Evolutionary conservation across 2,329 filamentous ascomycete species (phyloP), one percentile per base, ranked within the genome.

Genomic region (Fusarium cicatricum): DNA sequence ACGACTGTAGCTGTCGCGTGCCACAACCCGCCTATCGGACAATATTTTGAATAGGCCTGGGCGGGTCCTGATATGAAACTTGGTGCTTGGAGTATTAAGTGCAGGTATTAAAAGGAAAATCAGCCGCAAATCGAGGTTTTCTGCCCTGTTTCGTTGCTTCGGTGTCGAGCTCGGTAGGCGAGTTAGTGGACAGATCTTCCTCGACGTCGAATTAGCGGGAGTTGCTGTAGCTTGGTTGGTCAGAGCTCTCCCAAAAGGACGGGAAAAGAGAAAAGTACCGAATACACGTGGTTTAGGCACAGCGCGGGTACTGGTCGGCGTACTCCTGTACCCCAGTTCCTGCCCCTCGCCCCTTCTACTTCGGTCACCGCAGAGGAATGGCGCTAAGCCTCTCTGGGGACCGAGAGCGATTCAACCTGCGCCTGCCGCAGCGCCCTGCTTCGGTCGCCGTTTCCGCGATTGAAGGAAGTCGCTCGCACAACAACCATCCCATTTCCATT

Each of bases 361-460:
- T 65, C 52, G 42, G 60, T 60, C 64, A 63, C 62, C 65, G 60
- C 52, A 39, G 19, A 40, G 26, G 23, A 39, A 43, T 11, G 3
- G 29, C 58, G 65, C 74, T 75, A 75, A 70, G 36, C 73, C 62
- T 29, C 19, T 70, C 71, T 68, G 66, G 73, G 66, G 62, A 76
- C 74, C 74, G 74, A 76, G 52, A 34, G 51, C 45, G 34, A 60
- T 57, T 55, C 53, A 60, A 59, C 49, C 45, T 54, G 26, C 53
- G 52, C 48, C 56, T 64, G 53, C 56, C 56, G 41, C 43, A 31
- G 19, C 38, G 37, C 44, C 38, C 21, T 7, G 47, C 28, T 43
- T 60, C 56, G 56, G 54, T 62, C 47, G 50, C 59, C 57, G 51
- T 52, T 58, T 67, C 61, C 55, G 55, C 53, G 58, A 58, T 54